Evolutionary conservation across 768 basidiomycete genomes (phyloP).

Genomic region (Dictyophora rubrovolvata): DNA sequence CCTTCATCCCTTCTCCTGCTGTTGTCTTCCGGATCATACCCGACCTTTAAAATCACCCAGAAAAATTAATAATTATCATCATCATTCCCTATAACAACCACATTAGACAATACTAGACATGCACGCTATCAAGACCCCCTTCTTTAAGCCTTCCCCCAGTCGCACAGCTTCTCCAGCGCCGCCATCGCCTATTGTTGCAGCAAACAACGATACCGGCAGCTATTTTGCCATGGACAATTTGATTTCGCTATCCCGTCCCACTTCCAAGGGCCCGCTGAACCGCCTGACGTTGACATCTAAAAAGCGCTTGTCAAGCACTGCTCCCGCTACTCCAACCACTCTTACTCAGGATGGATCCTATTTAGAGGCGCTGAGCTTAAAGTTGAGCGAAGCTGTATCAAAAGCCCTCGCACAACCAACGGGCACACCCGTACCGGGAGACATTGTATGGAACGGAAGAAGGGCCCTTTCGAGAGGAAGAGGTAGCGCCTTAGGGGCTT

Average conservation of each 20-base stretch:
- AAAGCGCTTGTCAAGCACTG: slow-evolving; percentile 33
- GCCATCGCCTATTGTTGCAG: neutral
- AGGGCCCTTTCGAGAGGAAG: slow-evolving; percentile 67
- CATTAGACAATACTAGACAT: slow-evolving; percentile 27
- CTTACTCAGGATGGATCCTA: slow-evolving; percentile 73
- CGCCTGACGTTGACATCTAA: slow-evolving; percentile 50
- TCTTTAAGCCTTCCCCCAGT: slow-evolving; percentile 54
- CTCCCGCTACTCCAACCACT: slow-evolving; percentile 23
- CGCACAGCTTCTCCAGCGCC: slow-evolving; percentile 55
- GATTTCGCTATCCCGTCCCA: slow-evolving; percentile 16
- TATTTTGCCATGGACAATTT: slow-evolving; percentile 29
- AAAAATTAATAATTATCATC: slow-evolving; percentile 11
- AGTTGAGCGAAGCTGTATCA: slow-evolving; percentile 73
- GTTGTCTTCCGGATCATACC: slow-evolving; percentile 24
- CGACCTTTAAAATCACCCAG: slow-evolving; percentile 21
- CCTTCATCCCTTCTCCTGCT: slow-evolving; percentile 27
- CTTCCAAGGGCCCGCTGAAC: slow-evolving; percentile 32
- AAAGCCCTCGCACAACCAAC: slow-evolving; percentile 60
- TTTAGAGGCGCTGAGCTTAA: slow-evolving; percentile 63
- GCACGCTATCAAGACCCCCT: slow-evolving; percentile 57
- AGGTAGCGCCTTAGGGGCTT: slow-evolving; percentile 51
- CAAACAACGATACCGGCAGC: slow-evolving; percentile 27
- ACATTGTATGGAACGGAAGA: slow-evolving; percentile 48
- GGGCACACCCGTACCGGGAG: slow-evolving; percentile 39
- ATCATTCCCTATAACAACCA: slow-evolving; percentile 12